Percentiles rank a stretch among this genome's conserved stretches.
These are phyloP conservation scores for Athelia psychrophila DNA, from an alignment of 1,284 basidiomycete species.

Conservation along the genomic window DNA sequence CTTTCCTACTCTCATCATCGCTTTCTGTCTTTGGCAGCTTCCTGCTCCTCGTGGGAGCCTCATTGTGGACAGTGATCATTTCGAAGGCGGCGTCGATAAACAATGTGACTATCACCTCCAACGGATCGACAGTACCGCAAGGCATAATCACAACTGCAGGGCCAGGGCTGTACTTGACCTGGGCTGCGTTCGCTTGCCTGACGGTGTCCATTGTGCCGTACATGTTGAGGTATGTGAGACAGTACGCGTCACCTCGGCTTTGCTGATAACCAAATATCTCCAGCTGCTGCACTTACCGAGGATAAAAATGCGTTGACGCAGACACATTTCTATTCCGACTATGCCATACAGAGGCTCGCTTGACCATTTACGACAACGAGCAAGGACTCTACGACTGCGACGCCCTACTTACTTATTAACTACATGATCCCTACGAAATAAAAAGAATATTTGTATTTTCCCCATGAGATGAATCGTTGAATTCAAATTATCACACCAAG, in stretches of 20 bases:
- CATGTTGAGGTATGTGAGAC: constrained; percentile 55
- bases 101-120: constrained; percentile 38
- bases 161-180: constrained; percentile 58
- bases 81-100: constrained; percentile 63
- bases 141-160: constrained; percentile 65
- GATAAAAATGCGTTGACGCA: constrained; percentile 37
- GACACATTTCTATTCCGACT: not conserved
- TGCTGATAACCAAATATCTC: constrained; percentile 2
- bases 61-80: constrained; percentile 75
- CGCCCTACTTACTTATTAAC: not conserved
- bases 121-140: constrained; percentile 37
- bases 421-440: not conserved
- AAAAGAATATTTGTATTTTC: not conserved
- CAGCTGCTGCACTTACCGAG: constrained; percentile 71
- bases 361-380: not conserved
- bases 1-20: constrained; percentile 66
- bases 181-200: constrained; percentile 69
- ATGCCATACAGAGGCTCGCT: not conserved
- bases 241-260: constrained; percentile 9
- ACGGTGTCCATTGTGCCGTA: constrained; percentile 66
- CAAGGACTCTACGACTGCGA: constrained; percentile 1
- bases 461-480: not conserved
- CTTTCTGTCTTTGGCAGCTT: constrained; percentile 59
- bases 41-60: constrained; percentile 64
- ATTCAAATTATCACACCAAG: too few species aligned